These are phyloP conservation scores for Zarea fungicola DNA, from an alignment of 2,329 filamentous ascomycete genomes.

Conservation along the genomic window DNA sequence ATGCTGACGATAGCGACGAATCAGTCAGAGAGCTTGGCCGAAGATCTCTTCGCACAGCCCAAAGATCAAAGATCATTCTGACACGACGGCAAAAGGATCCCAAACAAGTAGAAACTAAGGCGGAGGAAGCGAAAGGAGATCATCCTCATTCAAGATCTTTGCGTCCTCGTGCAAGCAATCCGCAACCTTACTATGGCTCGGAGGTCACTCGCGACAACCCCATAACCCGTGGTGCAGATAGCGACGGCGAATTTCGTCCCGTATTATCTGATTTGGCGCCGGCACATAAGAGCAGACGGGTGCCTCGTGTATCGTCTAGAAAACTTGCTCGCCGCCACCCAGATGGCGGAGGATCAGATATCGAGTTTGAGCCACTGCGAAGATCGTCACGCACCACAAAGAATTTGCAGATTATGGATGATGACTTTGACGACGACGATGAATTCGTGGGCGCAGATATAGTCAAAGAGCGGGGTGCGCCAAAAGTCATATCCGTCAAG, in stretches of 20 bases:
- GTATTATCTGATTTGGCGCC: constrained; percentile 33
- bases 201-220: neutral
- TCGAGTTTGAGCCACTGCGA: constrained; percentile 49
- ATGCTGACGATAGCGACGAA: constrained; percentile 22
- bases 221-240: neutral
- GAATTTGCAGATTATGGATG: constrained; percentile 41
- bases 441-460: constrained; percentile 44
- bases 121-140: neutral
- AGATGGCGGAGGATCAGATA: constrained; percentile 1
- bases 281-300: constrained; percentile 20
- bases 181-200: constrained; percentile 10
- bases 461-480: constrained; percentile 36
- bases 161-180: constrained; percentile 22
- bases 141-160: constrained; percentile 10
- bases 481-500: constrained; percentile 59
- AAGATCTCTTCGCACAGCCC: constrained; percentile 10
- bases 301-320: constrained; percentile 16
- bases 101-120: constrained; percentile 6
- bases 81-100: neutral
- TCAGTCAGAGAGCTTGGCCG: constrained; percentile 4
- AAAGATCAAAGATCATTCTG: constrained; percentile 10
- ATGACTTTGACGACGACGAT: constrained; percentile 53
- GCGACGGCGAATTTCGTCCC: constrained; percentile 30
- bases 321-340: neutral
- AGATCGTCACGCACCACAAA: constrained; percentile 45